These are phyloP conservation scores for Viridothelium virens DNA, from an alignment of 495 filamentous ascomycete genomes.

Conservation along the genomic window DNA sequence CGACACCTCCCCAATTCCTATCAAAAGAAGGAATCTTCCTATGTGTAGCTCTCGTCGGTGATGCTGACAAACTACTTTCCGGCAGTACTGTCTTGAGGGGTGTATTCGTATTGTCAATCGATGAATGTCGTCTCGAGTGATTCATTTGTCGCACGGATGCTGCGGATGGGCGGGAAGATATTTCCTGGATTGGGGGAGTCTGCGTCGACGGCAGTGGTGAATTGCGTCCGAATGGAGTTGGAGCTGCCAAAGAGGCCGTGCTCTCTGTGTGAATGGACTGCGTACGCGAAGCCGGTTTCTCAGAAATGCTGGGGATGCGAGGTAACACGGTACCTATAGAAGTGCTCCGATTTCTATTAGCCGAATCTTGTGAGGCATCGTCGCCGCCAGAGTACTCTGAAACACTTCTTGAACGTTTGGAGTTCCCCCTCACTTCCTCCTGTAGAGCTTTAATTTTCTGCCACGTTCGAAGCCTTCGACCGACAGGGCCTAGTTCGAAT, in stretches of 20 bases:
- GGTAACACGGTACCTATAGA: conserved; percentile 48
- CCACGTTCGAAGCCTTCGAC: conserved; percentile 85
- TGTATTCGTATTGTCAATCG: conserved; percentile 54
- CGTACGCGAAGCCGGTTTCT: conserved; percentile 4
- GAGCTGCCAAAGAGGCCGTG: not conserved
- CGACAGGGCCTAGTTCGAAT: conserved; percentile 87
- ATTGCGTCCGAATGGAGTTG: not conserved
- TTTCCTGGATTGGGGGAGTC: conserved; percentile 42
- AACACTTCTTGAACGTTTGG: conserved; percentile 34
- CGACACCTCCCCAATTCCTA: conserved; percentile 55
- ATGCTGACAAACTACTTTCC: conserved; percentile 14
- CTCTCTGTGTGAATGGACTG: conserved; percentile 7
- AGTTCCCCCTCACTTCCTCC: conserved; percentile 59
- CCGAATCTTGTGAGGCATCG: conserved; percentile 23
- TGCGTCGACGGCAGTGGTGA: conserved; percentile 39
- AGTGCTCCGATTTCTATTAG: conserved; percentile 33
- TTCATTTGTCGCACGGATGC: conserved; percentile 78
- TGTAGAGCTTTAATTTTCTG: conserved; percentile 84
- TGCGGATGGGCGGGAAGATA: conserved; percentile 57
- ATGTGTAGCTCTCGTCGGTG: conserved; percentile 41
- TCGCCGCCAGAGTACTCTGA: conserved; percentile 26
- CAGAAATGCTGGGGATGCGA: conserved; percentile 31
- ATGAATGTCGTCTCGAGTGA: conserved; percentile 80
- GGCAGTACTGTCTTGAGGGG: conserved; percentile 29
- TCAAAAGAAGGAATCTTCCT: conserved; percentile 86